Conservation (phyloP, 345 rosid species). For the Moringa oleifera region DNA sequence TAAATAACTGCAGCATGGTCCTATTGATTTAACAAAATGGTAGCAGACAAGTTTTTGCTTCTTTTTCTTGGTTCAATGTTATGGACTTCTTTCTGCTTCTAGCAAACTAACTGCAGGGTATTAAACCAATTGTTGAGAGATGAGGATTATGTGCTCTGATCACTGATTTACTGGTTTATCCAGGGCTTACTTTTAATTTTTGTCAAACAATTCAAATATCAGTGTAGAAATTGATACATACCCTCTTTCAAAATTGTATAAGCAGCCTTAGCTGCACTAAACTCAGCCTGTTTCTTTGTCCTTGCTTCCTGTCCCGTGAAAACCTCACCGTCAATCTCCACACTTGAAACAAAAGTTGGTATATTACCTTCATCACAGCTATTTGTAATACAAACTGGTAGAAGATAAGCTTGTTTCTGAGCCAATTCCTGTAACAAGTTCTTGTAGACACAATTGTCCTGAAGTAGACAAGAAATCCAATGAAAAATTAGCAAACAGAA, state of each 20-base stretch:
- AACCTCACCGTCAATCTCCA: conserved; percentile 31
- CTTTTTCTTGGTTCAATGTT: background rate
- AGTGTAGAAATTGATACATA: background rate
- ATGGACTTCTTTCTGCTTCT: too few relatives aligned
- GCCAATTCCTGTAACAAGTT: conserved; percentile 55
- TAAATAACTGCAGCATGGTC: background rate
- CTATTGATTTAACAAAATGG: background rate
- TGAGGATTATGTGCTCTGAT: background rate
- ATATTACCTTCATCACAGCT: conserved; percentile 43
- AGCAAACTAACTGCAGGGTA: background rate
- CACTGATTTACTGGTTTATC: background rate
- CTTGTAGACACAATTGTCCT: conserved; percentile 52
- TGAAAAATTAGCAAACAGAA: too few relatives aligned
- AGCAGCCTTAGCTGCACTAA: conserved; percentile 69
- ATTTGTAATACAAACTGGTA: conserved; percentile 44
- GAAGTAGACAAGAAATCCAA: background rate
- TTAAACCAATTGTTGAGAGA: background rate
- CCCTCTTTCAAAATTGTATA: conserved; percentile 31
- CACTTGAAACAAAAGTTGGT: conserved; percentile 42
- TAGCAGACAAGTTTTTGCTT: background rate
- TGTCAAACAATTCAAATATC: background rate
- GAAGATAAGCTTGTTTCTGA: conserved; percentile 32
- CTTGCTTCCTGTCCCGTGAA: conserved; percentile 46
- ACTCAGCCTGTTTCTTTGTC: conserved; percentile 59
- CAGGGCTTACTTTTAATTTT: background rate